Percentiles rank a stretch among this genome's conserved stretches.
Conservation (phyloP, 2,329 filamentous ascomycete genomes). For the Amphichorda felina region DNA sequence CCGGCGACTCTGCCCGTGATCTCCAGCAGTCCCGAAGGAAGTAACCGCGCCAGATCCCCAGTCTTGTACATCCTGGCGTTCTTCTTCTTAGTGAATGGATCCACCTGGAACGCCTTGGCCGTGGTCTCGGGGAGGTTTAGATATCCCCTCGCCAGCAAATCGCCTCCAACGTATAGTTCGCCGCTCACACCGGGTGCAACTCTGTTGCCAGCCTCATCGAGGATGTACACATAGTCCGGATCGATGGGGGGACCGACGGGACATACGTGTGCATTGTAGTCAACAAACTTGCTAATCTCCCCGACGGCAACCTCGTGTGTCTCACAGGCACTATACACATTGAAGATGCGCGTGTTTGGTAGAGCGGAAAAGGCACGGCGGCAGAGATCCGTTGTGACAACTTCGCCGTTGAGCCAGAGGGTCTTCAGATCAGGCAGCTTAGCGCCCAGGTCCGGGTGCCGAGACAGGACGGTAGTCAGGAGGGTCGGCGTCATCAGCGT, state of each 20-base stretch:
- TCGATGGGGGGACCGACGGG: slow-evolving; percentile 63
- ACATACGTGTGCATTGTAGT: slow-evolving; percentile 52
- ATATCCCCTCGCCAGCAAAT: slow-evolving; percentile 62
- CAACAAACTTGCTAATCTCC: slow-evolving; percentile 57
- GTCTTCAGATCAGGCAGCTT: slow-evolving; percentile 56
- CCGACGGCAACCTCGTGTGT: slow-evolving; percentile 72
- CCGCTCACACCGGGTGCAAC: slow-evolving; percentile 52
- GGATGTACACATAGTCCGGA: slow-evolving; percentile 57
- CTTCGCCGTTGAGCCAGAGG: slow-evolving; percentile 73
- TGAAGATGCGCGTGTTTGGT: slow-evolving; percentile 58
- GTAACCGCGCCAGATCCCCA: slow-evolving; percentile 56
- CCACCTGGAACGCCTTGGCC: slow-evolving; percentile 55
- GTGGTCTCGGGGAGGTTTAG: slow-evolving; percentile 72
- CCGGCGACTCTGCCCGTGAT: slow-evolving; percentile 66
- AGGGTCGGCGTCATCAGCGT: slow-evolving; percentile 78
- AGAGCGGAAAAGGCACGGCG: slow-evolving; percentile 55
- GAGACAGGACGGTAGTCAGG: slow-evolving; percentile 59
- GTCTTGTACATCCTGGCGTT: slow-evolving; percentile 64
- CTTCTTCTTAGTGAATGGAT: slow-evolving; percentile 48
- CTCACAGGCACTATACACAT: slow-evolving; percentile 74
- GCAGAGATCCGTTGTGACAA: slow-evolving; percentile 67
- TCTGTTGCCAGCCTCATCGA: slow-evolving; percentile 55
- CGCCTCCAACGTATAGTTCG: slow-evolving; percentile 67
- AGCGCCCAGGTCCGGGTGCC: slow-evolving; percentile 52
- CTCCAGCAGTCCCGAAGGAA: slow-evolving; percentile 57